Base-by-base conservation (phyloP, 345 rosid genomes). In the Lumnitzera littorea region DNA sequence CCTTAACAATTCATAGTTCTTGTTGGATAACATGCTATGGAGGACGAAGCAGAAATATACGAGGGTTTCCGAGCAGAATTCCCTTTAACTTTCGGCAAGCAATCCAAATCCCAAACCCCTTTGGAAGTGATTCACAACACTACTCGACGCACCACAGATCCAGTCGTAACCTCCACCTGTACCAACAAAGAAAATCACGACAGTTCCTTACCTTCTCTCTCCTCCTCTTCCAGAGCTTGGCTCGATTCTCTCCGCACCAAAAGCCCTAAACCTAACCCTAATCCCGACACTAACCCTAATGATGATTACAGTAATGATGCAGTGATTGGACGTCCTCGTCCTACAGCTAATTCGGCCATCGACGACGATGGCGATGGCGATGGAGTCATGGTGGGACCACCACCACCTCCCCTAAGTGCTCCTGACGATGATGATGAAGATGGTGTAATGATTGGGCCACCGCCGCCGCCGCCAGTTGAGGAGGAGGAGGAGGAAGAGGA, bases 31-130 rank as follows among this genome's bases (percentile, higher is more conserved):
- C 10, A 36, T 1, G 43, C 66, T 2, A 81, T 82, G 88, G 90
- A 78, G 54, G 95, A 85, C 65, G 97, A 90, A 52, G 82, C 79
- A 43, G 87, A 84, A 59, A 72, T 80, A 15, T 78, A 76, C 70
- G 91, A 82, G 24, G 91, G 88, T 13, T 64, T 79, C 8, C 75
- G 95, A 70, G 84, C 87, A 51, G 85, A 85, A 13, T 87, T 90
- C 70, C 97, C 97, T 68, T 70, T 80, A 43, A 50, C 91, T 20
- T 87, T 90, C 29, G 97, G 97, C 65, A 90, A 90, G 72, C 76
- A 80, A 56, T 72, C 85, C 24, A 84, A 73, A 24, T 66, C 83
- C 60, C 83, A 84, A 55, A 74, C 87, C 50, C 48, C 92, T 48
- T 82, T 76, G 24, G 95, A 90, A 59, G 64, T 77, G 58, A 67